A percentile compares a stretch with the other conserved stretches of the same genome.
Conservation (phyloP, 768 basidiomycete genomes). For the Lactarius evosmus region DNA sequence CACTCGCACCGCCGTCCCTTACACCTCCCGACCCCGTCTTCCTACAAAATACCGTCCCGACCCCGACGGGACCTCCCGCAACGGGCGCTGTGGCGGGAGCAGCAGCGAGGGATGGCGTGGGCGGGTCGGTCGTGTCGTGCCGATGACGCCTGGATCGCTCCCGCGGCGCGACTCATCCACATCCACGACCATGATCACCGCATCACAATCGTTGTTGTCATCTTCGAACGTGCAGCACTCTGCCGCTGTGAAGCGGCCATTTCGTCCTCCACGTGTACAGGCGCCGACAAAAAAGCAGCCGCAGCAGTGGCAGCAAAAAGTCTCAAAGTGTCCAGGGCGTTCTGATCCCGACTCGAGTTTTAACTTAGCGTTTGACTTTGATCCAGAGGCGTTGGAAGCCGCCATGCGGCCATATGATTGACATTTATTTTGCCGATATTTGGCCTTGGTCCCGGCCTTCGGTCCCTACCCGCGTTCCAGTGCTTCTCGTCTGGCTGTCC, state of each 20-base stretch:
- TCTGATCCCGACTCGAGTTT: constrained; percentile 24
- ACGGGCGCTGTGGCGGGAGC: background rate
- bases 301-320: background rate
- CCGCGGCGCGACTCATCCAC: background rate
- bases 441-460: background rate
- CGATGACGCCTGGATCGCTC: background rate
- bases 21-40: background rate
- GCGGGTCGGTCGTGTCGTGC: background rate
- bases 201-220: background rate
- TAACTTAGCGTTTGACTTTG: constrained; percentile 21
- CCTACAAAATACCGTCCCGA: background rate
- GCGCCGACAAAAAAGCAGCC: background rate
- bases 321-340: background rate
- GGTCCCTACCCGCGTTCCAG: background rate
- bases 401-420: constrained; percentile 18
- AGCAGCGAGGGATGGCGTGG: background rate
- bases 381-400: constrained; percentile 21
- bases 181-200: background rate
- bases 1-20: background rate
- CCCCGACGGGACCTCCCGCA: background rate
- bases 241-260: constrained; percentile 14
- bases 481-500: background rate
- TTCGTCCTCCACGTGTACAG: constrained; percentile 11
- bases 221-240: background rate
- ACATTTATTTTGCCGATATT: background rate